phyloP scores from a whole-genome alignment of 2,329 filamentous ascomycete genomes.

The Venturia carpophila region DNA sequence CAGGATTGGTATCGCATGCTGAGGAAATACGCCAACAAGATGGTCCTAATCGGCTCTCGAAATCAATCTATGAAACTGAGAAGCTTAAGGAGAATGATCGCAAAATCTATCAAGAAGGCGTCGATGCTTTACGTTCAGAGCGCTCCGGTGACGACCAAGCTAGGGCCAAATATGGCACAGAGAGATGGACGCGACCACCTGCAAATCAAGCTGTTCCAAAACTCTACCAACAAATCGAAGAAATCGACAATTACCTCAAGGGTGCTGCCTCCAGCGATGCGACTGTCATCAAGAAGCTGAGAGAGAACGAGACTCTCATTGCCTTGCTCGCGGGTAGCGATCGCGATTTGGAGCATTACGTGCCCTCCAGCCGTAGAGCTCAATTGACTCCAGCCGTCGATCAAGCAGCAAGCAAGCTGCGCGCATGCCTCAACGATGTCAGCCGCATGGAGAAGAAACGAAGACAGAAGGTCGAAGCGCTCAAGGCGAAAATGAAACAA shows the following conservation, averaged over 20 bases:
- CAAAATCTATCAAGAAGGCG: constrained; percentile 74
- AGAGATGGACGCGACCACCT: constrained; percentile 67
- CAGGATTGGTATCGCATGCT: constrained; percentile 76
- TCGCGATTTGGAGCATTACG: constrained; percentile 74
- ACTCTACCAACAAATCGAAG: constrained; percentile 64
- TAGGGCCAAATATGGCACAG: constrained; percentile 73
- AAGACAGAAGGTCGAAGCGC: constrained; percentile 66
- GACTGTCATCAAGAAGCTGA: constrained; percentile 70
- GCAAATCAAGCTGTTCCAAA: constrained; percentile 63
- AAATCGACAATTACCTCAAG: constrained; percentile 82
- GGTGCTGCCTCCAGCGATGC: constrained; percentile 59
- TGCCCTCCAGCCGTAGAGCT: constrained; percentile 74
- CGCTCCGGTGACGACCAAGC: constrained; percentile 73
- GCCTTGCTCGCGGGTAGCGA: constrained; percentile 71
- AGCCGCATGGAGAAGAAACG: constrained; percentile 73
- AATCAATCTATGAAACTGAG: constrained; percentile 79
- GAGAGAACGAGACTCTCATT: constrained; percentile 65
- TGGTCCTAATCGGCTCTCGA: constrained; percentile 66
- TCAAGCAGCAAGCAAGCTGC: constrained; percentile 65
- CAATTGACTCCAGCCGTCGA: constrained; percentile 76
- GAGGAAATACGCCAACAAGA: constrained; percentile 91
- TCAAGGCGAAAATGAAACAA: constrained; percentile 69
- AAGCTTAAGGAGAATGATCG: constrained; percentile 78
- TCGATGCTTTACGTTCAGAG: constrained; percentile 68
- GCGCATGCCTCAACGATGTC: constrained; percentile 77